A percentile compares a stretch with the other conserved stretches of the same genome.
Evolutionary conservation across 306 rosid species (phyloP).

Genomic region (Fagus crenata): DNA sequence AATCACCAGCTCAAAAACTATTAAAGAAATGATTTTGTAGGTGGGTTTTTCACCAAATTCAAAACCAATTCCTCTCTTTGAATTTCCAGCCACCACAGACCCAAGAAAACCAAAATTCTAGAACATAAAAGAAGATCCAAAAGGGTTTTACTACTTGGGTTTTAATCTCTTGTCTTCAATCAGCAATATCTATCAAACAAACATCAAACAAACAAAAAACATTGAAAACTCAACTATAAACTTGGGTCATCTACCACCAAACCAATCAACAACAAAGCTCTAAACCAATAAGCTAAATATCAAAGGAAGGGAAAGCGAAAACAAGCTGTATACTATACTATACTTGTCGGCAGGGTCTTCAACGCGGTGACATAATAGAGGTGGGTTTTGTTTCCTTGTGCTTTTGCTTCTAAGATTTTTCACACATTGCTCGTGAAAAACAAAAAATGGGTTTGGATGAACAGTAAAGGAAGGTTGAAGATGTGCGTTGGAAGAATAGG

Average conservation of each 20-base stretch:
- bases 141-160: slow-evolving; percentile 13
- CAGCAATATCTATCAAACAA: slow-evolving; percentile 6
- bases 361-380: slow-evolving; percentile 21
- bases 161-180: slow-evolving; percentile 1
- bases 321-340: background rate
- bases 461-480: background rate
- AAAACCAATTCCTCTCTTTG: slow-evolving; percentile 21
- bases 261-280: slow-evolving; percentile 2
- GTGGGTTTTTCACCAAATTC: slow-evolving; percentile 22
- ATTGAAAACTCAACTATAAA: slow-evolving; percentile 6
- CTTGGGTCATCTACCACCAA: slow-evolving; percentile 29
- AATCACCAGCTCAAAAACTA: background rate
- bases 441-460: slow-evolving; percentile 17
- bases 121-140: slow-evolving; percentile 21
- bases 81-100: background rate
- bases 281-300: background rate
- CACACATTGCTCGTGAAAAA: slow-evolving; percentile 1
- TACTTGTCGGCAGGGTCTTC: slow-evolving; percentile 27
- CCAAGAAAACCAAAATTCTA: slow-evolving; percentile 1
- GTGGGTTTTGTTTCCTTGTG: slow-evolving; percentile 21
- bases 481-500: too few relatives aligned
- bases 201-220: background rate
- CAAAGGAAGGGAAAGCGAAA: slow-evolving; percentile 25
- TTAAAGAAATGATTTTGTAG: background rate
- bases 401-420: background rate